Evolutionary conservation across 2,329 filamentous ascomycete species (phyloP), one percentile per base, ranked within the genome.

Genomic region (Epichloe bromicola): DNA sequence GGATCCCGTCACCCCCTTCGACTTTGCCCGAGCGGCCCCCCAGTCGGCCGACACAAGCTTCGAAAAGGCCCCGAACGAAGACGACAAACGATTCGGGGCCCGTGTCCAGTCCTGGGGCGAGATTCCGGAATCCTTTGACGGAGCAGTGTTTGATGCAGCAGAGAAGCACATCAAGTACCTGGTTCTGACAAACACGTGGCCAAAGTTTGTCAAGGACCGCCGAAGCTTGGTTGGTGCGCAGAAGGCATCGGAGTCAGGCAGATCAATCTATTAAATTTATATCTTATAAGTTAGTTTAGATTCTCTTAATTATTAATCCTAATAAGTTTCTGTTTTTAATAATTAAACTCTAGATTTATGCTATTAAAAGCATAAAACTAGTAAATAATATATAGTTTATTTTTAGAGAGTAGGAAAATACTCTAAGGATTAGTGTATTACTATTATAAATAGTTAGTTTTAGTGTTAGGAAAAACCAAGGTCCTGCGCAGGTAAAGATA

Each of bases 111-210:
- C 65, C 53, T 63, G 63, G 34, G 72, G 71, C 12, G 67, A 70
- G 0, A 69, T 78, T 23, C 70, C 78, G 0, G 63, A 65, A 0
- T 63, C 54, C 0, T 85, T 84, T 51, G 65, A 72, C 46, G 62
- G 67, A 4, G 59, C 60, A 0, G 70, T 84, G 2, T 85, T 85
- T 58, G 79, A 83, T 57, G 70, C 66, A 4, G 78, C 80, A 0
- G 73, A 81, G 59, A 63, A 65, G n/a, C 75, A 73, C 57, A 76
- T 85, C 65, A 83, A 82, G 63, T 81, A 84, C 53, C 70, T 85
- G 5, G 80, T 85, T 4, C 66, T 84, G 53, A 83, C 80, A 14
- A 85, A 85, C 59, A 85, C 82, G 0, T 85, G 82, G 82, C 75
- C 75, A 33, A 78, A 76, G 59, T 80, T 75, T 57, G 70, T 78